Evolutionary conservation across 23 red algal genomes (phyloP).

Genomic region (Chondrus crispus): DNA sequence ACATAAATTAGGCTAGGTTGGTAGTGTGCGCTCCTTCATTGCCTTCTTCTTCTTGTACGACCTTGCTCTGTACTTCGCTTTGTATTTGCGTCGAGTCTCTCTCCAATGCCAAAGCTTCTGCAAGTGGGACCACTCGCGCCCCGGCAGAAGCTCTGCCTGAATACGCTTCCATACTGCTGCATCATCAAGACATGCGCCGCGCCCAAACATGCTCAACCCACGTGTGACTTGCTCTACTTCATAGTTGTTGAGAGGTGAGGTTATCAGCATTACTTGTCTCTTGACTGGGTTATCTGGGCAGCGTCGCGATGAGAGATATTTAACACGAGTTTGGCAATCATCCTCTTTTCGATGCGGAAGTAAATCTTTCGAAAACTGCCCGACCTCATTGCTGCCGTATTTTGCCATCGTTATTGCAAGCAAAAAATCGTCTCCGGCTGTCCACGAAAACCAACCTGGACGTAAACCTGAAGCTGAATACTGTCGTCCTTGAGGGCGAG

Average conservation of each 20-base stretch:
- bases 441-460: constrained; percentile 35
- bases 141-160: constrained; percentile 42
- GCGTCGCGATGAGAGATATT: constrained; percentile 46
- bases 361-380: constrained; percentile 32
- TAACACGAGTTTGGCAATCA: constrained; percentile 31
- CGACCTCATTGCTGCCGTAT: constrained; percentile 40
- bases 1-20: too few relatives aligned
- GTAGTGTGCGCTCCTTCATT: not conserved
- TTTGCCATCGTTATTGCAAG: constrained; percentile 48
- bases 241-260: not conserved
- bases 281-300: constrained; percentile 62
- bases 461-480: not conserved
- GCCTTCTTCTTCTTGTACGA: constrained; percentile 13
- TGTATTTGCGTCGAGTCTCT: constrained; percentile 30
- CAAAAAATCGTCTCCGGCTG: constrained; percentile 31
- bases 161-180: constrained; percentile 36
- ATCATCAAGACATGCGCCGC: not conserved
- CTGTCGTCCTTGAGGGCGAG: not conserved
- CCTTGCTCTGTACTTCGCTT: constrained; percentile 46
- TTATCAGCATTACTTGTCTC: constrained; percentile 39
- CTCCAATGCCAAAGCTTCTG: constrained; percentile 57
- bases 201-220: constrained; percentile 8
- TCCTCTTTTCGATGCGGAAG: constrained; percentile 43
- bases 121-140: constrained; percentile 28
- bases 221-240: constrained; percentile 16